phyloP scores from a whole-genome alignment of 1,284 basidiomycete genomes.

The Cutaneotrichosporon cutaneum region DNA sequence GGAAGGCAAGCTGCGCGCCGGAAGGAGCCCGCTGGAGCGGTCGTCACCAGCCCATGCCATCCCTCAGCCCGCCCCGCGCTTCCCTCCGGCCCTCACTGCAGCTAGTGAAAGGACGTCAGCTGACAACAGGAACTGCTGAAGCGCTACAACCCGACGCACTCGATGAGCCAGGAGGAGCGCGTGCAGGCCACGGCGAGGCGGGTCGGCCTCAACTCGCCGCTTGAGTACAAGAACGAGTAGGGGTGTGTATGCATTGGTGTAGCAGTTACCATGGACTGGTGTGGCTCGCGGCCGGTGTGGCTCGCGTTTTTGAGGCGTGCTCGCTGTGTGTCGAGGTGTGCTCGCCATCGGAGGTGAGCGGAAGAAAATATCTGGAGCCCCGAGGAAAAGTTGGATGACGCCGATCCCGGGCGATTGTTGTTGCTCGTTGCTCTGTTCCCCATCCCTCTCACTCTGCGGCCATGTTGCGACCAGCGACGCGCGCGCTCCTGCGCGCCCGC shows the following conservation, averaged over 20 bases:
- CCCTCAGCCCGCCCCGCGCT: no score
- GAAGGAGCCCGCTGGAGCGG: neutral
- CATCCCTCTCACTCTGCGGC: neutral
- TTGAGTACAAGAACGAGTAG: conserved; percentile 39
- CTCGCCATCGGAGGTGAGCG: neutral
- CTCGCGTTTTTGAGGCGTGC: neutral
- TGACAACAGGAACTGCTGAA: conserved; percentile 64
- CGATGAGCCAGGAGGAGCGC: conserved; percentile 73
- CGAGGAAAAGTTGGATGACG: neutral
- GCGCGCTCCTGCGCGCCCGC: neutral
- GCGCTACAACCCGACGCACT: conserved; percentile 79
- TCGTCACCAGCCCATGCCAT: neutral
- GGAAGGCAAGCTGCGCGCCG: neutral
- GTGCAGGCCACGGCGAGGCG: conserved; percentile 78
- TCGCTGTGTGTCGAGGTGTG: neutral
- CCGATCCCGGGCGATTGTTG: neutral
- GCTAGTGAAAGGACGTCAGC: neutral
- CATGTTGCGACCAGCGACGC: neutral
- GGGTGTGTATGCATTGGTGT: conserved; percentile 3
- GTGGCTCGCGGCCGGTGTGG: no score
- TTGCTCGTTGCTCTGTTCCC: neutral
- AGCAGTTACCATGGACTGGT: no score
- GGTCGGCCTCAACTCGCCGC: conserved; percentile 65
- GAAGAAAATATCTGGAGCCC: neutral
- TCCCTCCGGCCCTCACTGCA: neutral